Base-by-base conservation (phyloP, 345 rosid genomes). In the Salix purpurea region DNA sequence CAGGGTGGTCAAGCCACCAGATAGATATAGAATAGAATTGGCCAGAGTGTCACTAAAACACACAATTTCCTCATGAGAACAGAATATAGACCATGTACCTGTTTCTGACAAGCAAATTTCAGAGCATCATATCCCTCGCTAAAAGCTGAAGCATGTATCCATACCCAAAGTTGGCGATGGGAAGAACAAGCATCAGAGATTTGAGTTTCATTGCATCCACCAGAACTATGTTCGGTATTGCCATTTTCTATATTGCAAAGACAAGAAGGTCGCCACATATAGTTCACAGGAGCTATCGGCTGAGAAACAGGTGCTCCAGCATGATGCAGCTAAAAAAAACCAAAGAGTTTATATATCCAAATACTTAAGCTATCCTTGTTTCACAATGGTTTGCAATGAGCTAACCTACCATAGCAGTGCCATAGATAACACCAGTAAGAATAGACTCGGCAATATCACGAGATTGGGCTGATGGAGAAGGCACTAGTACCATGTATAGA, bases 141-240 rank as follows among this genome's bases (percentile, higher is more conserved):
- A 82, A 90, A 89, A 75, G 96, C 91, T 54, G 91, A 88, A 79
- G 94, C 91, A 91, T 93, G 97, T 75, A 93, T 86, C 97, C 96
- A 95, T 67, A 93, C 77, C 96, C 96, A 93, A 67, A 91, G 80
- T 81, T 86, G 90, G 64, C 91, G 82, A 77, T 65, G 52, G 37
- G 77, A 75, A 71, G 80, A 74, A 80, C 42, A 32, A 52, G 64
- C 23, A 48, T 42, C 83, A 13, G 56, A 54, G 46, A 66, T 48
- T 65, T 62, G 76, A 70, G 78, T 50, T 21, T 39, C 73, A 66
- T 78, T 78, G 76, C 69, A 62, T 72, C 76, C 86, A 73, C 74
- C 67, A 28, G 44, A 34, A 62, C 23, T 72, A 64, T 34, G 60
- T 21, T 12, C 80, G 71, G 65, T 71, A 50, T 56, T 77, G 74